phyloP scores from a whole-genome alignment of 2,329 filamentous ascomycete species.

The Periconia digitata region DNA sequence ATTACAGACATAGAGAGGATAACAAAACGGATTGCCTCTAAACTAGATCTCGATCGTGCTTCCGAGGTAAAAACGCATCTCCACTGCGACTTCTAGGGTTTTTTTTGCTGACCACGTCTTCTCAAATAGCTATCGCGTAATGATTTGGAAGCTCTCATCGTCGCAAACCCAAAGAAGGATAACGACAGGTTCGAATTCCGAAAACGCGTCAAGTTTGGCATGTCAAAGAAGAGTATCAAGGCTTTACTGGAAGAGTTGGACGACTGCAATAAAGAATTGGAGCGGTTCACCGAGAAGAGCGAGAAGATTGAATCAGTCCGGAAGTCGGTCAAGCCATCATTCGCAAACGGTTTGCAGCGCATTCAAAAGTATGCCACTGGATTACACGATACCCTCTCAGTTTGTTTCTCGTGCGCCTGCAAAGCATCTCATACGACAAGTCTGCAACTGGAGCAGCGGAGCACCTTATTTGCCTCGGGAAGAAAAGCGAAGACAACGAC shows the following conservation, averaged over 20 bases:
- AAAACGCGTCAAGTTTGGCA: conserved; percentile 39
- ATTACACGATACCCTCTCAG: conserved; percentile 30
- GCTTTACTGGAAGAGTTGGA: conserved; percentile 38
- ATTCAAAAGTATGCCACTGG: conserved; percentile 38
- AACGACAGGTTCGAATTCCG: conserved; percentile 38
- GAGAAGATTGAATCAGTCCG: conserved; percentile 41
- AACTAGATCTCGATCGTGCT: conserved; percentile 39
- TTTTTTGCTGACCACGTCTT: conserved; percentile 17
- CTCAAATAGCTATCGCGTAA: conserved; percentile 30
- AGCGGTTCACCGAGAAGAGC: conserved; percentile 41
- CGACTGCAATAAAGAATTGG: conserved; percentile 43
- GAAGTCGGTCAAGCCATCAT: conserved; percentile 37
- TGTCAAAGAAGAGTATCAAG: conserved; percentile 42
- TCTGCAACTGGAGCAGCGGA: conserved; percentile 36
- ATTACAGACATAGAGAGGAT: conserved; percentile 40
- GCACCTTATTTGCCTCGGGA: conserved; percentile 23
- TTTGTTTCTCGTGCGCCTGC: conserved; percentile 39
- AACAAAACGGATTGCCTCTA: conserved; percentile 39
- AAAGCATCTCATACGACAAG: conserved; percentile 35
- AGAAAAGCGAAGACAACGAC: conserved; percentile 6
- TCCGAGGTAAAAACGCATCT: conserved; percentile 23
- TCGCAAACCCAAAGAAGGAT: conserved; percentile 33
- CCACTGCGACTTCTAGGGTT: background rate
- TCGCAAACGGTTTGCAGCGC: conserved; percentile 34
- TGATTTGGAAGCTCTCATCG: conserved; percentile 39